These are phyloP conservation scores for Murraya koenigii DNA, from an alignment of 345 rosid species.

Conservation along the genomic window DNA sequence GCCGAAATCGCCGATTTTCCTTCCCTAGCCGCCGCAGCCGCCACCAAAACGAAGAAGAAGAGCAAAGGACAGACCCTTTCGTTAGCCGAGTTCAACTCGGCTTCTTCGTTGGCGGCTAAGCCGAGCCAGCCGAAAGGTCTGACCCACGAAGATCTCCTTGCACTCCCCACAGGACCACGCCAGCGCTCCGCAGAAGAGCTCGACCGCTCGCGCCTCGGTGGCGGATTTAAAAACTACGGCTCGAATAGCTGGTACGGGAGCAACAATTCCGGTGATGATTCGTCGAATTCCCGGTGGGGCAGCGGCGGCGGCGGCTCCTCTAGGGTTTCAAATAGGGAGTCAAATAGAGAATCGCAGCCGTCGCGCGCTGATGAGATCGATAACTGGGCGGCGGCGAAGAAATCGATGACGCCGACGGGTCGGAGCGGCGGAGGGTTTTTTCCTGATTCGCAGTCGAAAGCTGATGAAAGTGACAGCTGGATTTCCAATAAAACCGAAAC, in stretches of 20 bases:
- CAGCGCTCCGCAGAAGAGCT: constrained; percentile 85
- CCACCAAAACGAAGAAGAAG: constrained; percentile 79
- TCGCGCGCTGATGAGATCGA: constrained; percentile 94
- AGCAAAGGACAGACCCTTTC: constrained; percentile 63
- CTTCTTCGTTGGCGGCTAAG: background rate
- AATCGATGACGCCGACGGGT: constrained; percentile 16
- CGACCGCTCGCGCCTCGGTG: constrained; percentile 69
- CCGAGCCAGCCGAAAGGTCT: constrained; percentile 31
- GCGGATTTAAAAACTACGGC: constrained; percentile 64
- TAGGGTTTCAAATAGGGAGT: constrained; percentile 51
- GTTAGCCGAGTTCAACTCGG: constrained; percentile 53
- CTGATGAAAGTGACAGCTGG: constrained; percentile 91
- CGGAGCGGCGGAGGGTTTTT: constrained; percentile 44
- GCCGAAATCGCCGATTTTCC: constrained; percentile 47
- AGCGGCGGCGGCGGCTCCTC: constrained; percentile 29
- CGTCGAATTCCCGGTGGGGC: constrained; percentile 56
- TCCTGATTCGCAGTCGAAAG: constrained; percentile 71
- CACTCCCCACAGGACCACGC: constrained; percentile 90
- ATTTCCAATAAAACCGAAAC: constrained; percentile 43
- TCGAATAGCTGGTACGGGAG: constrained; percentile 25
- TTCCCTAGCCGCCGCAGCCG: constrained; percentile 59
- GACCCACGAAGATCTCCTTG: constrained; percentile 53
- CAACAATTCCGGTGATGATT: constrained; percentile 42
- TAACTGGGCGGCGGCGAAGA: constrained; percentile 81
- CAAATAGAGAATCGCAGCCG: constrained; percentile 45